A percentile compares a stretch with the other conserved stretches of the same genome.
Conservation (phyloP, 2,329 filamentous ascomycete genomes). For the Penicillium verrucosum region DNA sequence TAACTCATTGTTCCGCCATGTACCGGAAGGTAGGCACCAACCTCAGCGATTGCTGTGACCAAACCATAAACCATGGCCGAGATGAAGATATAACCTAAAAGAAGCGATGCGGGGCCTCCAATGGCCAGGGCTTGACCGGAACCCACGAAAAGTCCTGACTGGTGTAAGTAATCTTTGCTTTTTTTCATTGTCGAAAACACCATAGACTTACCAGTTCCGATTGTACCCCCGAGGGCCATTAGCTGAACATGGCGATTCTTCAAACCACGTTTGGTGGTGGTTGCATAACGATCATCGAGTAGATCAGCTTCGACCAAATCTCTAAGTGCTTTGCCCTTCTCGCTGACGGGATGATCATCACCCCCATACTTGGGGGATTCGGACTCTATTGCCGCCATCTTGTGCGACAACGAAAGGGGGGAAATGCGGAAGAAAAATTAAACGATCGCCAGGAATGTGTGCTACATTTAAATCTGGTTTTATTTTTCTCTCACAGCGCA, state of each 20-base stretch:
- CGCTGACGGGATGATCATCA: not conserved
- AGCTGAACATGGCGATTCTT: too few species aligned
- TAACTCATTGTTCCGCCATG: constrained; percentile 46
- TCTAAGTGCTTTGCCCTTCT: constrained; percentile 3
- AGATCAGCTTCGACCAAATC: not conserved
- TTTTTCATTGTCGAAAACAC: too few species aligned
- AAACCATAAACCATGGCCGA: constrained; percentile 48
- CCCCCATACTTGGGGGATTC: not conserved
- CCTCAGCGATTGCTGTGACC: constrained; percentile 47
- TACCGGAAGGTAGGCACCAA: constrained; percentile 44
- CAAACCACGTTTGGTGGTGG: too few species aligned
- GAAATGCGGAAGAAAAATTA: too few species aligned
- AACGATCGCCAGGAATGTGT: too few species aligned
- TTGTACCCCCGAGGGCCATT: too few species aligned
- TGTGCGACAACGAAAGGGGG: not conserved
- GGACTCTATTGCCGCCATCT: not conserved
- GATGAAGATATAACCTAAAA: constrained; percentile 54
- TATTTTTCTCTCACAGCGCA: too few species aligned
- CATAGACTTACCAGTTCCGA: too few species aligned
- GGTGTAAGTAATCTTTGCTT: too few species aligned
- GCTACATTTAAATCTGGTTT: too few species aligned
- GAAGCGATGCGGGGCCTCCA: constrained; percentile 51
- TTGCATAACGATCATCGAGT: too few species aligned
- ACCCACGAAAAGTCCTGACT: too few species aligned
- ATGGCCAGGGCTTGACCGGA: constrained; percentile 41